Percentiles rank a stretch among this genome's conserved stretches.
Conservation (phyloP, 2,329 filamentous ascomycete genomes). For the Colletotrichum tropicale region DNA sequence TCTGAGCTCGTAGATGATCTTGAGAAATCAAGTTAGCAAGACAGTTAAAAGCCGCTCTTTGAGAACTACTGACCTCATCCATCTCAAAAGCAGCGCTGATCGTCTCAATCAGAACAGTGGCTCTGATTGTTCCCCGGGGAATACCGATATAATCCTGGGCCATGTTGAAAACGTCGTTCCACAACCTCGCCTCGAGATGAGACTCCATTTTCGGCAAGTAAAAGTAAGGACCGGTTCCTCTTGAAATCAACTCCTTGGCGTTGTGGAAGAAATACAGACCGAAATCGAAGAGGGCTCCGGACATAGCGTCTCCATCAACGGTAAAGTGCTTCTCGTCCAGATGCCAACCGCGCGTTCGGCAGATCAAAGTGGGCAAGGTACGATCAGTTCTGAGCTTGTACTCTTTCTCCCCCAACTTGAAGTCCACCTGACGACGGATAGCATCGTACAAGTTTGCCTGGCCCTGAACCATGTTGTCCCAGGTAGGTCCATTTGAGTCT, state of each 20-base stretch:
- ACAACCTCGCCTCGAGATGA: constrained; percentile 86
- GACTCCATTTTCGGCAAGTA: constrained; percentile 93
- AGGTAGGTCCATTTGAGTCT: constrained; percentile 85
- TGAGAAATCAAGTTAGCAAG: not conserved
- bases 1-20: constrained; percentile 90
- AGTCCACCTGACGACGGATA: constrained; percentile 84
- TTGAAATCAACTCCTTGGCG: constrained; percentile 77
- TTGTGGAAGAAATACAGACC: constrained; percentile 96
- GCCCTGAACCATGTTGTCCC: constrained; percentile 94
- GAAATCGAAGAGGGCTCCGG: constrained; percentile 85
- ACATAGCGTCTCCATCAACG: constrained; percentile 86
- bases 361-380: constrained; percentile 78
- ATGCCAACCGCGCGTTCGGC: constrained; percentile 88
- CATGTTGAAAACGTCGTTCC: constrained; percentile 93
- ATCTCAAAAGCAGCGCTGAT: constrained; percentile 93
- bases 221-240: constrained; percentile 84
- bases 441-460: constrained; percentile 92
- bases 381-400: constrained; percentile 91
- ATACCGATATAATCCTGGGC: constrained; percentile 85
- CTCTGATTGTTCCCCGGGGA: constrained; percentile 82
- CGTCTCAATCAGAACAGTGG: constrained; percentile 88
- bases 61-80: constrained; percentile 62
- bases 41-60: accelerated
- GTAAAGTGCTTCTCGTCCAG: constrained; percentile 92
- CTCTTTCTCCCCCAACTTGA: constrained; percentile 85